phyloP scores from a whole-genome alignment of 352 stramenopile species.

The Globisporangium iwayamae region DNA sequence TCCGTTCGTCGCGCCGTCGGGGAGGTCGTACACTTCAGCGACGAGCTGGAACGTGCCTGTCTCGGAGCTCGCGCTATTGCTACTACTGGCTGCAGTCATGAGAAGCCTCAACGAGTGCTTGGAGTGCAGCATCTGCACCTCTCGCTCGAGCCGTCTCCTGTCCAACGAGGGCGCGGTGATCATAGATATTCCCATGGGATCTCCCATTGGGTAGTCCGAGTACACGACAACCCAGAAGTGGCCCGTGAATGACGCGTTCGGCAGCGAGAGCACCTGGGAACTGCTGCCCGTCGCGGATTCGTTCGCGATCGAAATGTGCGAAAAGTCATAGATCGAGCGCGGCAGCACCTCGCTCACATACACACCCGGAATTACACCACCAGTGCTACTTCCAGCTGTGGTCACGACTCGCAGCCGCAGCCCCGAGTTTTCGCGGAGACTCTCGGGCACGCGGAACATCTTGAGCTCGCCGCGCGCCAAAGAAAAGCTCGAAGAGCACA shows the following conservation, averaged over 20 bases:
- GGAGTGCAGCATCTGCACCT: constrained; percentile 9
- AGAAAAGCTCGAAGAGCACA: constrained; percentile 41
- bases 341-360: constrained; percentile 72
- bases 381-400: neutral
- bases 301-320: constrained; percentile 43
- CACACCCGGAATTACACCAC: constrained; percentile 38
- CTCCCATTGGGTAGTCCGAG: constrained; percentile 42
- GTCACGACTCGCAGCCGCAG: constrained; percentile 27
- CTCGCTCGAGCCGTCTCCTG: neutral
- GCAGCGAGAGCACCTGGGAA: constrained; percentile 43
- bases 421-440: constrained; percentile 45
- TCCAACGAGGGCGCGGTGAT: neutral
- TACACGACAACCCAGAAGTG: constrained; percentile 78
- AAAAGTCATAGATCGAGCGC: constrained; percentile 75
- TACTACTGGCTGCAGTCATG: constrained; percentile 6
- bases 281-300: constrained; percentile 6
- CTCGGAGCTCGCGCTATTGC: neutral
- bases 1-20: constrained; percentile 4
- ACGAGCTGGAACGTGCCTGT: constrained; percentile 34
- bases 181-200: constrained; percentile 15
- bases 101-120: constrained; percentile 7
- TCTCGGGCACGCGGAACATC: constrained; percentile 68
- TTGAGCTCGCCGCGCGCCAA: constrained; percentile 43
- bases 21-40: constrained; percentile 35
- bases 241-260: constrained; percentile 49